Conservation (phyloP, 768 basidiomycete genomes). For the Postia placenta region DNA sequence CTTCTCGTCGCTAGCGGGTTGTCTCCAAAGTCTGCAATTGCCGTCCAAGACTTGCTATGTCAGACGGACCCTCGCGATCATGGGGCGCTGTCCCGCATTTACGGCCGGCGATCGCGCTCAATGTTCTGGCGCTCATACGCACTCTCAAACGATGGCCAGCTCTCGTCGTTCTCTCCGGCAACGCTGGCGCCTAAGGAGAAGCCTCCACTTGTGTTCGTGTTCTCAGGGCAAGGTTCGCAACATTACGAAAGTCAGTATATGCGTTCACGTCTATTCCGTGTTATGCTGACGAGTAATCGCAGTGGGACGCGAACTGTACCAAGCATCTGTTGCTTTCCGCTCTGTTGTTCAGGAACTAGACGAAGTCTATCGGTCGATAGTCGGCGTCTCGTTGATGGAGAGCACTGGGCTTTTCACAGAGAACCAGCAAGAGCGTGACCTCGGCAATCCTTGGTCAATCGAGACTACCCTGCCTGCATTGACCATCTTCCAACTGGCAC, state of each 20-base stretch:
- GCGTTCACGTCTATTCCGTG: too few relatives aligned
- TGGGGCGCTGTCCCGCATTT: too few relatives aligned
- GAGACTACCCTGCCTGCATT: slow-evolving; percentile 35
- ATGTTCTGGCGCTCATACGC: slow-evolving; percentile 10
- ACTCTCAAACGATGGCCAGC: neutral
- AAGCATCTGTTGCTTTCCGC: slow-evolving; percentile 30
- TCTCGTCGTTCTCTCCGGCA: neutral
- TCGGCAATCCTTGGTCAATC: slow-evolving; percentile 25
- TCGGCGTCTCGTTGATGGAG: slow-evolving; percentile 31
- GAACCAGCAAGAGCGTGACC: neutral
- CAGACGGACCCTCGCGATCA: too few relatives aligned
- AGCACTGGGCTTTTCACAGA: slow-evolving; percentile 31
- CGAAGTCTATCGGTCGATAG: slow-evolving; percentile 21
- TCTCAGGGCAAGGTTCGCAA: slow-evolving; percentile 36
- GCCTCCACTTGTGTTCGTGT: slow-evolving; percentile 29
- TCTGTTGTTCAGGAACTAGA: slow-evolving; percentile 34
- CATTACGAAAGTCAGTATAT: slow-evolving; percentile 29
- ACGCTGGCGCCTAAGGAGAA: neutral
- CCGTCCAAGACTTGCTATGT: neutral
- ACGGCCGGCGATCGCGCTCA: slow-evolving; percentile 8
- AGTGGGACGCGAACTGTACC: slow-evolving; percentile 35
- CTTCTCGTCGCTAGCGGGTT: slow-evolving; percentile 8
- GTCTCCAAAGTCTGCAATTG: slow-evolving; percentile 5
- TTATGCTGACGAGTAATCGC: too few relatives aligned
- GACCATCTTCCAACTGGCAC: slow-evolving; percentile 39